phyloP scores from a whole-genome alignment of 2,329 filamentous ascomycete genomes.

The Colletotrichum horii region DNA sequence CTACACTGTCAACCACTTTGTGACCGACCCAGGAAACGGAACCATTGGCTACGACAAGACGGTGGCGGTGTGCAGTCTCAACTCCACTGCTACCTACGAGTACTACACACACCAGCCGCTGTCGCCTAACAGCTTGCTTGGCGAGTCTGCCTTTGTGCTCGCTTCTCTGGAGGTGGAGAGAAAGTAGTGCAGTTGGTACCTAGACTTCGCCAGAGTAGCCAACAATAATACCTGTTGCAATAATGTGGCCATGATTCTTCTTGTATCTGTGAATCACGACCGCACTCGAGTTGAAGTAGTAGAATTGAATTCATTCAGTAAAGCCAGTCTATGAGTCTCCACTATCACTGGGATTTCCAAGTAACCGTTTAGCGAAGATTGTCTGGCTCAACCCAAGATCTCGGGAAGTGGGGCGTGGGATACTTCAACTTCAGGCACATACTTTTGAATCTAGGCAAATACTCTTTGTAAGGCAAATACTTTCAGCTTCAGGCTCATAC shows the following conservation, averaged over 20 bases:
- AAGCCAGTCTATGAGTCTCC: neutral
- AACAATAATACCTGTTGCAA: neutral
- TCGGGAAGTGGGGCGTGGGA: rapidly evolving
- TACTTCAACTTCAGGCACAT: neutral
- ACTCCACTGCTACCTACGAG: slow-evolving; percentile 44
- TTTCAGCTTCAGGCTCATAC: neutral
- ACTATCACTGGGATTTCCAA: rapidly evolving
- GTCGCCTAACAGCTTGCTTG: slow-evolving; percentile 40
- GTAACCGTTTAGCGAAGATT: neutral
- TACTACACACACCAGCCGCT: slow-evolving; percentile 42
- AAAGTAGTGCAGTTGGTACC: neutral
- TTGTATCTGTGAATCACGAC: too few species aligned
- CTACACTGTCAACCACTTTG: slow-evolving; percentile 13
- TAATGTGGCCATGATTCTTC: too few species aligned
- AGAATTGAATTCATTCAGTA: too few species aligned
- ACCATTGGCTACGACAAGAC: slow-evolving; percentile 38
- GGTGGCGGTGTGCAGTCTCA: slow-evolving; percentile 44
- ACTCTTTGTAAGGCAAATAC: neutral
- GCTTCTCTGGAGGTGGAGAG: slow-evolving; percentile 41
- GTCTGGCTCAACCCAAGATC: neutral
- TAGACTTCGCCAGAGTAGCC: neutral
- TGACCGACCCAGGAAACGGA: neutral
- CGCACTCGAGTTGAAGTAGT: too few species aligned
- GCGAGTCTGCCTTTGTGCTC: slow-evolving; percentile 40
- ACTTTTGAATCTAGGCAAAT: neutral